phyloP scores from a whole-genome alignment of 805 yeast genomes.

The Komagataella phaffii region DNA sequence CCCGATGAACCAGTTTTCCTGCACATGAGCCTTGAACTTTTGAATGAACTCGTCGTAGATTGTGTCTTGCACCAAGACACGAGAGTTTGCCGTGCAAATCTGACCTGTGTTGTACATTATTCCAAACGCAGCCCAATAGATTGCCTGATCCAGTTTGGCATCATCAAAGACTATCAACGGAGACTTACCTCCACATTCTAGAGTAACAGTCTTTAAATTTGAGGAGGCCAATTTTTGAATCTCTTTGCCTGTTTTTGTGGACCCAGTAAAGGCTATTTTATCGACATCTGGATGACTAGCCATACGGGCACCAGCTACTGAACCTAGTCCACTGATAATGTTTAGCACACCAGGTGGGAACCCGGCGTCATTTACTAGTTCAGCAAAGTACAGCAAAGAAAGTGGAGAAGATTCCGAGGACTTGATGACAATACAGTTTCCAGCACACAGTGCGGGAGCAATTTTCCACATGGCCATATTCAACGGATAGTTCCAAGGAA shows the following conservation, averaged over 20 bases:
- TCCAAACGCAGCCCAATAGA: conserved; percentile 56
- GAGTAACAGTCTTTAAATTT: conserved; percentile 49
- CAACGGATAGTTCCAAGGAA: conserved; percentile 65
- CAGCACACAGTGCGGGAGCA: conserved; percentile 75
- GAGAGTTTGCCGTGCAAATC: conserved; percentile 55
- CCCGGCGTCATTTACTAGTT: conserved; percentile 47
- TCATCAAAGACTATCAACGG: conserved; percentile 51
- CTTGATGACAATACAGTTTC: conserved; percentile 60
- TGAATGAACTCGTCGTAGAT: conserved; percentile 40
- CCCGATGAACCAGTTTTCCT: conserved; percentile 39
- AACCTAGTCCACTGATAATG: conserved; percentile 58
- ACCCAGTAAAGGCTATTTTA: conserved; percentile 54
- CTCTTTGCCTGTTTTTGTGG: conserved; percentile 52
- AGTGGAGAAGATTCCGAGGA: conserved; percentile 70
- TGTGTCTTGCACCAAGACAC: conserved; percentile 43
- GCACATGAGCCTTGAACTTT: conserved; percentile 29
- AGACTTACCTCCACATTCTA: conserved; percentile 67
- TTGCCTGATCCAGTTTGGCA: conserved; percentile 53
- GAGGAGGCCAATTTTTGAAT: conserved; percentile 49
- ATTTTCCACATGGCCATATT: conserved; percentile 71
- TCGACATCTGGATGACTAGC: conserved; percentile 45
- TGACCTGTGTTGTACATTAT: conserved; percentile 55
- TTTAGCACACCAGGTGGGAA: conserved; percentile 70
- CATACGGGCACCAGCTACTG: conserved; percentile 54
- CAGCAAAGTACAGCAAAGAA: conserved; percentile 49